Percentiles rank a stretch among this genome's conserved stretches.
Evolutionary conservation across 345 rosid species (phyloP).

Genomic region (Eucalyptus polybractea): DNA sequence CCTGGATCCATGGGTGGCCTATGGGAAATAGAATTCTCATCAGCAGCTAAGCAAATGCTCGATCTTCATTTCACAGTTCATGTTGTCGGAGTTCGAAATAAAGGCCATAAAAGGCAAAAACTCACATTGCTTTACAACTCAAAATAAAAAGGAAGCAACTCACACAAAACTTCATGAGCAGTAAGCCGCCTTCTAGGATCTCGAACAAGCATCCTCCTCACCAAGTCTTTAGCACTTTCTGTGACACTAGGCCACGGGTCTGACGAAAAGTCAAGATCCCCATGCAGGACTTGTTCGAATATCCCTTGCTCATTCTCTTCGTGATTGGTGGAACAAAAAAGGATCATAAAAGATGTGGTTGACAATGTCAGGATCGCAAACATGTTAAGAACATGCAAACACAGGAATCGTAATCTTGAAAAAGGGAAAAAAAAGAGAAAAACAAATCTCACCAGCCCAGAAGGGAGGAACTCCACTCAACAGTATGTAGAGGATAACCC

Average conservation of each 20-base stretch:
- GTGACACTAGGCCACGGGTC: slow-evolving; percentile 38
- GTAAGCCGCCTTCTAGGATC: slow-evolving; percentile 23
- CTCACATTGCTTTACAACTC: background rate
- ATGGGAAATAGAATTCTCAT: background rate
- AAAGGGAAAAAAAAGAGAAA: background rate
- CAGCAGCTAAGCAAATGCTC: background rate
- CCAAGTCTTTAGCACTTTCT: slow-evolving; percentile 36
- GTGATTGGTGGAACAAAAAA: background rate
- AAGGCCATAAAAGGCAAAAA: background rate
- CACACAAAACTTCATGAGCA: slow-evolving; percentile 36
- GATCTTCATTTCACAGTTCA: background rate
- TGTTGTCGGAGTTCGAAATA: background rate
- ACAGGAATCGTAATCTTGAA: background rate
- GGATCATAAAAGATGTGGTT: background rate
- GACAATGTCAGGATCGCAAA: background rate
- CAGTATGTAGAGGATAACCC: slow-evolving; percentile 30
- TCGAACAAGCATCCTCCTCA: slow-evolving; percentile 30
- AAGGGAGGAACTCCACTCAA: slow-evolving; percentile 42
- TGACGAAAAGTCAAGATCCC: slow-evolving; percentile 30
- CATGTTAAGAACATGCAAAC: background rate
- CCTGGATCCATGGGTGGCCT: slow-evolving; percentile 44
- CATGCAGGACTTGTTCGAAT: slow-evolving; percentile 34
- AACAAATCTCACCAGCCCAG: slow-evolving; percentile 23
- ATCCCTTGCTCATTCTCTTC: slow-evolving; percentile 32
- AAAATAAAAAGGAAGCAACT: background rate